Percentiles rank a stretch among this genome's conserved stretches.
Conservation (phyloP, 2,329 filamentous ascomycete genomes). For the Periconia digitata region DNA sequence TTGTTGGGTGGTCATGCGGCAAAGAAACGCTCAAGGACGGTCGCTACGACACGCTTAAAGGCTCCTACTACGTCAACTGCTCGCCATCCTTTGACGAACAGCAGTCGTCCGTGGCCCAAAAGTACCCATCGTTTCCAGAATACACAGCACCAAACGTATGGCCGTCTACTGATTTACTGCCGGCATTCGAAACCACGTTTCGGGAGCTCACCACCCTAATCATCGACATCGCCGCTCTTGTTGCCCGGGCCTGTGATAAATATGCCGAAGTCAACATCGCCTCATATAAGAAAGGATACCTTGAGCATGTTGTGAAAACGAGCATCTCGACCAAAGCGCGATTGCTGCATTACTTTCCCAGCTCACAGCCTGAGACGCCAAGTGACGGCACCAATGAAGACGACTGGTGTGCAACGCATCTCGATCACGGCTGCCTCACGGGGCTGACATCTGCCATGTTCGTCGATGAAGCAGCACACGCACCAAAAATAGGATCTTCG, state of each 20-base stretch:
- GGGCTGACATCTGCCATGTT: slow-evolving; percentile 96
- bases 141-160: slow-evolving; percentile 91
- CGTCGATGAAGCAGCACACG: slow-evolving; percentile 68
- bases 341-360: slow-evolving; percentile 88
- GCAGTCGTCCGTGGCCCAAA: slow-evolving; percentile 52
- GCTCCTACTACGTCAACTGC: slow-evolving; percentile 82
- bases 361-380: slow-evolving; percentile 25
- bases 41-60: slow-evolving; percentile 77
- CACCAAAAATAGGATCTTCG: slow-evolving; percentile 32
- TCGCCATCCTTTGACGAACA: slow-evolving; percentile 62
- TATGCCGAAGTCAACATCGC: slow-evolving; percentile 79
- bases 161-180: slow-evolving; percentile 69
- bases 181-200: slow-evolving; percentile 73
- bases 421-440: slow-evolving; percentile 92
- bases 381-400: slow-evolving; percentile 58
- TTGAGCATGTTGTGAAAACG: slow-evolving; percentile 82
- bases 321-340: slow-evolving; percentile 90
- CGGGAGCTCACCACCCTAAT: slow-evolving; percentile 79
- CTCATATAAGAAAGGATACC: slow-evolving; percentile 74
- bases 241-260: slow-evolving; percentile 85
- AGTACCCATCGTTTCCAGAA: slow-evolving; percentile 74
- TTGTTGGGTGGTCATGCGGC: slow-evolving; percentile 75
- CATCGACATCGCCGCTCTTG: slow-evolving; percentile 85
- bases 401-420: slow-evolving; percentile 90
- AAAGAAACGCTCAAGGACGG: slow-evolving; percentile 80